phyloP scores from a whole-genome alignment of 768 basidiomycete genomes.

The Cubamyces sp. region DNA sequence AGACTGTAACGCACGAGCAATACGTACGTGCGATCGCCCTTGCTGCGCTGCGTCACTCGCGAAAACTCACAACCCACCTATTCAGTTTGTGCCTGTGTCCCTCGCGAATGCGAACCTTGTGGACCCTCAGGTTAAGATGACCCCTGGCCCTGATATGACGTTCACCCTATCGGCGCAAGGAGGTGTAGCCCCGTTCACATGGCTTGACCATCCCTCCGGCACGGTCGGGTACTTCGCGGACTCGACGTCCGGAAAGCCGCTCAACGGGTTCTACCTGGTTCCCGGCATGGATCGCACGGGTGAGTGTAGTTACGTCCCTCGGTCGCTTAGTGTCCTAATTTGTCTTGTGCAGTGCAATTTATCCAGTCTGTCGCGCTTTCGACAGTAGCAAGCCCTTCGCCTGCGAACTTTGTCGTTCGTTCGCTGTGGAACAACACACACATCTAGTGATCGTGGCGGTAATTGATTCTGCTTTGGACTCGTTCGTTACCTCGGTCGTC shows the following conservation, averaged over 20 bases:
- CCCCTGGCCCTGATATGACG: slow-evolving; percentile 38
- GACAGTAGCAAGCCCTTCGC: slow-evolving; percentile 39
- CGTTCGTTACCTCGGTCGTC: too few relatives aligned
- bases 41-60: neutral
- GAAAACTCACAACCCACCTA: neutral
- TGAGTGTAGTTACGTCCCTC: slow-evolving; percentile 32
- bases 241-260: slow-evolving; percentile 41
- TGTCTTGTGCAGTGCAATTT: slow-evolving; percentile 43
- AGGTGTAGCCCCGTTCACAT: slow-evolving; percentile 61
- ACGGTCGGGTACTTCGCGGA: slow-evolving; percentile 59
- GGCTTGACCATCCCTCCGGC: slow-evolving; percentile 61
- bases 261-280: slow-evolving; percentile 59
- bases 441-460: slow-evolving; percentile 7
- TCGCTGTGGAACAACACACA: slow-evolving; percentile 61
- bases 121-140: slow-evolving; percentile 51
- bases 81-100: slow-evolving; percentile 55
- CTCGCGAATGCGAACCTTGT: slow-evolving; percentile 49
- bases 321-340: neutral
- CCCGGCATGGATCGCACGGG: slow-evolving; percentile 57
- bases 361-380: slow-evolving; percentile 44
- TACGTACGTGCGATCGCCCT: slow-evolving; percentile 42
- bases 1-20: slow-evolving; percentile 54
- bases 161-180: slow-evolving; percentile 57
- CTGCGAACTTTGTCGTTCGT: slow-evolving; percentile 51
- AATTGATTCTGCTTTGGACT: too few relatives aligned